Conservation (phyloP, 192 early-diverging fungal species). For the Powellomyces hirtus region DNA sequence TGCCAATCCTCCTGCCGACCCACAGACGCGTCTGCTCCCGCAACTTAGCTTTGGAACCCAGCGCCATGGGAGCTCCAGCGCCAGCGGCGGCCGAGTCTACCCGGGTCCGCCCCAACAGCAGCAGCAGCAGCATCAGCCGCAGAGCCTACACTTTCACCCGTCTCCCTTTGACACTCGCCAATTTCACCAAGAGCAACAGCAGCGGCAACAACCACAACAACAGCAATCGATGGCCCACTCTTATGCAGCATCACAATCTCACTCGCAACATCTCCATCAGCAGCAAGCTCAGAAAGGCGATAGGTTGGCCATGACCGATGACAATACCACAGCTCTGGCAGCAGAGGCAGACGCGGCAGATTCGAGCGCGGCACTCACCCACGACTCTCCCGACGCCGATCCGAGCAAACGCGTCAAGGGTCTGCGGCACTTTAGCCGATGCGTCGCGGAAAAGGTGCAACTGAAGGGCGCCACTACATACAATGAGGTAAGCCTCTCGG, state of each 20-base stretch:
- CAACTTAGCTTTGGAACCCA: neutral
- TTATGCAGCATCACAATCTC: too few relatives aligned
- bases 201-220: neutral
- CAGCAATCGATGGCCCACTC: too few relatives aligned
- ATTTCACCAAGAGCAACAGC: neutral
- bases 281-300: neutral
- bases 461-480: slow-evolving; percentile 59
- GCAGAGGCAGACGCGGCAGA: neutral
- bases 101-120: neutral
- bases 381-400: neutral
- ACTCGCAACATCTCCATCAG: neutral
- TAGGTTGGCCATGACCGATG: neutral
- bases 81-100: neutral
- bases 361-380: neutral
- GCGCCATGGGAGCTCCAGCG: neutral
- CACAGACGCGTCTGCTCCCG: neutral
- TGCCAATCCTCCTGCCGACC: neutral
- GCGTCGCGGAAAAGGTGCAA: slow-evolving; percentile 62
- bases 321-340: neutral
- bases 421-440: slow-evolving; percentile 58
- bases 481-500: slow-evolving; percentile 54
- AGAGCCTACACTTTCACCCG: neutral
- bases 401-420: slow-evolving; percentile 43
- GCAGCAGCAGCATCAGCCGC: neutral
- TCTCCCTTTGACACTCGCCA: neutral